These are phyloP conservation scores for Penstemon davidsonii DNA, from an alignment of 257 asterid genomes.

Conservation along the genomic window DNA sequence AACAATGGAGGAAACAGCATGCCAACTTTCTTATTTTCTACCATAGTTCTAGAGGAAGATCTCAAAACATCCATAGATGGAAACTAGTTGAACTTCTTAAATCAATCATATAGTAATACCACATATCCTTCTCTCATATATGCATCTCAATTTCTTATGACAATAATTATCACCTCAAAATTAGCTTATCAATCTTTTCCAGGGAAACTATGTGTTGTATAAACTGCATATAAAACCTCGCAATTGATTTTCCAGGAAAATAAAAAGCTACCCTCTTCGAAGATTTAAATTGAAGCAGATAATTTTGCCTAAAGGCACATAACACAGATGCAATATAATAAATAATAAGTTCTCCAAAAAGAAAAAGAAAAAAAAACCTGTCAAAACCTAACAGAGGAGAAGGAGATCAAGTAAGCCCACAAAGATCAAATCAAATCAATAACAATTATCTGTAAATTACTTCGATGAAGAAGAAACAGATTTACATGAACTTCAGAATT, in stretches of 20 bases:
- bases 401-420: slow-evolving; percentile 35
- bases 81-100: slow-evolving; percentile 12
- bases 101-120: slow-evolving; percentile 6
- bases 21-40: background rate
- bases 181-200: background rate
- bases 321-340: background rate
- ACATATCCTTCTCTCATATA: background rate
- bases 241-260: slow-evolving; percentile 7
- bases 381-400: slow-evolving; percentile 25
- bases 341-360: too few species aligned
- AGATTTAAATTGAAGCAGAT: slow-evolving; percentile 11
- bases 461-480: slow-evolving; percentile 24
- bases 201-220: background rate
- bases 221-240: background rate
- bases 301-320: slow-evolving; percentile 2
- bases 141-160: slow-evolving; percentile 5
- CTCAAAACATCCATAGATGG: slow-evolving; percentile 2
- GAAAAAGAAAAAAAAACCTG: slow-evolving; percentile 11
- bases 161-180: background rate
- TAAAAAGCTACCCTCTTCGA: background rate
- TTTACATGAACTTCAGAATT: slow-evolving; percentile 21
- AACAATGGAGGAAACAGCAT: background rate
- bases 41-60: background rate
- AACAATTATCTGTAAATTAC: slow-evolving; percentile 32
- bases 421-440: slow-evolving; percentile 40